Evolutionary conservation across 257 asterid genomes (phyloP).

Genomic region (Solanum rostratum): DNA sequence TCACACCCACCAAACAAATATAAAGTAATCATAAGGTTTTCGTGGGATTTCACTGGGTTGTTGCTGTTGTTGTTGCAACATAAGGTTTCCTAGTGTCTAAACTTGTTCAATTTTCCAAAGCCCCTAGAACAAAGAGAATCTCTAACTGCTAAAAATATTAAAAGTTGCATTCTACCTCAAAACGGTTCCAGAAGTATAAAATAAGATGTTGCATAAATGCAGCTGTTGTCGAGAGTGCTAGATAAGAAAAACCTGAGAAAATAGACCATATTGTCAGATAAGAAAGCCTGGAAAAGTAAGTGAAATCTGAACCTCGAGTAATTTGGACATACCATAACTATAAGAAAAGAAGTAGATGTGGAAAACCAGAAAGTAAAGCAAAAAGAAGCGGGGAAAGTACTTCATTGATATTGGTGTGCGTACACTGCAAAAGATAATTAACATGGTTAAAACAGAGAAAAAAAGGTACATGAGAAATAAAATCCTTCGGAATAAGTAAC

Average conservation of each 20-base stretch:
- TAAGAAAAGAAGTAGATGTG: constrained; percentile 95
- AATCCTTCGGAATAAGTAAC: neutral
- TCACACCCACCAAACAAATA: neutral
- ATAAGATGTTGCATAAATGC: constrained; percentile 98
- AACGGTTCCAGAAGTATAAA: constrained; percentile 95
- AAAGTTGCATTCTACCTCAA: constrained; percentile 49
- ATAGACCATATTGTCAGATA: neutral
- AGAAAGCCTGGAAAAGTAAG: neutral
- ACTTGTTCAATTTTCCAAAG: neutral
- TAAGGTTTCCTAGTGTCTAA: neutral
- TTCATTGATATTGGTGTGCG: constrained; percentile 98
- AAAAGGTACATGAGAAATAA: neutral
- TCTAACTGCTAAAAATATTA: neutral
- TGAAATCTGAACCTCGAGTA: neutral
- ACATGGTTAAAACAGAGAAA: constrained; percentile 18
- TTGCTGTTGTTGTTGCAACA: too few relatives aligned
- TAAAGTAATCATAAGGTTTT: neutral
- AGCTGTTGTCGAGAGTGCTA: constrained; percentile 92
- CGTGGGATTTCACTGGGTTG: too few relatives aligned
- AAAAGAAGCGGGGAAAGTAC: constrained; percentile 98
- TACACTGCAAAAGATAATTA: constrained; percentile 65
- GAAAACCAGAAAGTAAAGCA: constrained; percentile 92
- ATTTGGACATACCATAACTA: constrained; percentile 55
- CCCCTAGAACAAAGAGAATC: neutral
- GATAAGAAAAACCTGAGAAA: constrained; percentile 79